A percentile compares a stretch with the other conserved stretches of the same genome.
Evolutionary conservation across 2,329 filamentous ascomycete species (phyloP).

Genomic region (Trichoderma citrinoviride): DNA sequence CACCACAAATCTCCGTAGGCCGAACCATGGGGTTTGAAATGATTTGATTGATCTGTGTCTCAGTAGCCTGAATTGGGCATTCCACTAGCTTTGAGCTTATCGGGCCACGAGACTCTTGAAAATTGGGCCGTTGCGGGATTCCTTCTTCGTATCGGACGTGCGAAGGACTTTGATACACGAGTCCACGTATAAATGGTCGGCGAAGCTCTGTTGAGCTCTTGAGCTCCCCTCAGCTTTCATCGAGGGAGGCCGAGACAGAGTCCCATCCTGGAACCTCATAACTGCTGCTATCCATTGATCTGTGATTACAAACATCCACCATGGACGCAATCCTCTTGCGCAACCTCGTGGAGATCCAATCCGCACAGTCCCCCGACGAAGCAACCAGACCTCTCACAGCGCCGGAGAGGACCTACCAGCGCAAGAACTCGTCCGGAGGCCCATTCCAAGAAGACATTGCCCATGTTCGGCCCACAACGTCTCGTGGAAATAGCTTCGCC

Average conservation of each 20-base stretch:
- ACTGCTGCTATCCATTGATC: neutral
- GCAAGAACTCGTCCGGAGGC: slow-evolving; percentile 39
- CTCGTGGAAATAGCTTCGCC: slow-evolving; percentile 13
- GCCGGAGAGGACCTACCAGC: slow-evolving; percentile 39
- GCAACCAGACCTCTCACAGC: slow-evolving; percentile 28
- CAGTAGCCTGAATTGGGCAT: slow-evolving; percentile 3
- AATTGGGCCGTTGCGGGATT: slow-evolving; percentile 1
- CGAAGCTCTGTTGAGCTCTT: neutral
- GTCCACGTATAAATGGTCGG: neutral
- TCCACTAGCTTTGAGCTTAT: slow-evolving; percentile 11
- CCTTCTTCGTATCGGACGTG: neutral
- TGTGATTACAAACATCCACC: neutral
- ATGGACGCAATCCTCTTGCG: slow-evolving; percentile 38
- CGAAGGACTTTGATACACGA: too few species aligned
- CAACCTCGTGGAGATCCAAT: slow-evolving; percentile 36
- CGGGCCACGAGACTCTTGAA: slow-evolving; percentile 15
- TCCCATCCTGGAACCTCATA: too few species aligned
- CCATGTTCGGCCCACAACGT: slow-evolving; percentile 26
- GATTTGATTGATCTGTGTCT: neutral
- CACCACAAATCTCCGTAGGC: neutral
- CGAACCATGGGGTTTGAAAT: neutral
- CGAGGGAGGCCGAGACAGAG: too few species aligned
- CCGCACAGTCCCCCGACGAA: slow-evolving; percentile 26
- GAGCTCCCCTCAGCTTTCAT: neutral
- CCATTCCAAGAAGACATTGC: slow-evolving; percentile 34